phyloP scores from a whole-genome alignment of 2,329 filamentous ascomycete genomes.

The Diaporthe citriasiana region DNA sequence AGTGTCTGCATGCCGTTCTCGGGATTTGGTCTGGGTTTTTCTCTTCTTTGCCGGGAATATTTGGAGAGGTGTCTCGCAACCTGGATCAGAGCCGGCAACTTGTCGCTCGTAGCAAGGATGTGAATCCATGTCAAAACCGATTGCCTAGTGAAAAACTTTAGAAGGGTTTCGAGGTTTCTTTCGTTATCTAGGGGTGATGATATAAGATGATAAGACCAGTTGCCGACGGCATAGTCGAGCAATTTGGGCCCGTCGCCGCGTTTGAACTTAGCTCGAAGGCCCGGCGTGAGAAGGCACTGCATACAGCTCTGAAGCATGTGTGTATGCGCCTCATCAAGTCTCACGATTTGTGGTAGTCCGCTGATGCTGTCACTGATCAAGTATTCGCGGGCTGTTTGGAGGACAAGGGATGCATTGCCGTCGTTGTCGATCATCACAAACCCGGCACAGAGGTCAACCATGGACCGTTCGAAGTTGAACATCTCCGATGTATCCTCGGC shows the following conservation, averaged over 20 bases:
- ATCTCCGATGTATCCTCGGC: not conserved
- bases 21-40: constrained; percentile 42
- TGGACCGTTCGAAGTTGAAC: constrained; percentile 28
- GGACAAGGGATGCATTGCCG: constrained; percentile 7
- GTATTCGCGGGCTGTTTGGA: constrained; percentile 25
- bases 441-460: constrained; percentile 40
- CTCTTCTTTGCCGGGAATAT: not conserved
- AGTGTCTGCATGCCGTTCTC: constrained; percentile 44
- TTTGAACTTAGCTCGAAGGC: not conserved
- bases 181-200: not conserved
- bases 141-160: not conserved
- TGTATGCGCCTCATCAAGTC: constrained; percentile 5
- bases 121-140: constrained; percentile 14
- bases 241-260: not conserved
- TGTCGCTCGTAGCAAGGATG: not conserved
- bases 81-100: not conserved
- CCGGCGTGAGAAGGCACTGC: not conserved
- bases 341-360: not conserved
- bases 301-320: constrained; percentile 4
- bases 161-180: not conserved
- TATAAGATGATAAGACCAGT: constrained; percentile 2
- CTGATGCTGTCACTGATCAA: not conserved
- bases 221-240: not conserved
- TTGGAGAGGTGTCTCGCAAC: constrained; percentile 6
- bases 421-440: constrained; percentile 19